Evolutionary conservation across 345 rosid species (phyloP), one percentile per base, ranked within the genome.

Genomic region (Psidium guajava): DNA sequence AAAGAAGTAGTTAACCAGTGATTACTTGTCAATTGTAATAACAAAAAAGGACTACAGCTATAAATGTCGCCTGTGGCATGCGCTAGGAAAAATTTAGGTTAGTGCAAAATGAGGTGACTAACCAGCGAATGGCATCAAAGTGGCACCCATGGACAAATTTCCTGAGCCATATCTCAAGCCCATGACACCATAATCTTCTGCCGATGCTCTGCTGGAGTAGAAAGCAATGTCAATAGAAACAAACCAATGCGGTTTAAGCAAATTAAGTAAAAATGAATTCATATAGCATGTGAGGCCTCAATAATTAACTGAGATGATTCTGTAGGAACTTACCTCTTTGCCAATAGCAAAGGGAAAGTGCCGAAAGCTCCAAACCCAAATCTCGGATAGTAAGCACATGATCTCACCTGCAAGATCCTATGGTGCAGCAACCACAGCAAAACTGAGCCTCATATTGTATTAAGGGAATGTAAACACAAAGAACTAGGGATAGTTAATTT

Each of bases 141-240:
- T 36, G 36, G 36, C 36, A 36, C 36, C 36, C 36, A 36, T 36
- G 36, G 36, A 36, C 36, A 36, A 36, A 36, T 36, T 36, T 80
- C 80, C 89, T 13, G 97, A 90, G 86, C 97, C 98, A 88, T 94
- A 96, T 91, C 98, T 94, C 91, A 95, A 86, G 83, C 98, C 99
- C 93, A 96, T 88, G 27, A 93, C 85, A 89, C 98, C 95, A 85
- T 86, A 89, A 85, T 92, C 92, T 83, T 93, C 94, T 85, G 96
- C 83, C 2, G 90, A 54, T 81, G 36, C 36, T 86, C 92, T 93
- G 91, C 90, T 87, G 69, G n/a, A 88, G 74, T 82, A 83, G 83
- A 15, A 85, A 56, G 77, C 51, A 82, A 36, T 56, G 83, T 84
- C 82, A 87, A 52, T 55, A 84, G 84, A 87, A 20, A 18, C 18